Evolutionary conservation across 768 basidiomycete genomes (phyloP).

Genomic region (Nidularia pulvinata): DNA sequence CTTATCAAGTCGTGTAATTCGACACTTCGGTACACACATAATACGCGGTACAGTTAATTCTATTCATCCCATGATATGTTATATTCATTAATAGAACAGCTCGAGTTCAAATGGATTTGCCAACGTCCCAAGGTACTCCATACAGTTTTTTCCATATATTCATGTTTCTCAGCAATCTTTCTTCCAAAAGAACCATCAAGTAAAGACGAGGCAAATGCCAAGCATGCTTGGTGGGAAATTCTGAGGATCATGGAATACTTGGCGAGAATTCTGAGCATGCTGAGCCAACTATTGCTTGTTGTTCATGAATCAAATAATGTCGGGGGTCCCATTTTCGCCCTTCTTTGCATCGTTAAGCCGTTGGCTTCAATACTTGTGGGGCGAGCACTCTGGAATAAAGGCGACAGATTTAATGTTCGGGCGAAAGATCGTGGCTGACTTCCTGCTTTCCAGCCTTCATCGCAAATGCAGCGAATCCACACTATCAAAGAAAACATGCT

Average conservation of each 20-base stretch:
- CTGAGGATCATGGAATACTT: conserved; percentile 15
- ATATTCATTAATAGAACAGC: conserved; percentile 1
- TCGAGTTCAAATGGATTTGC: conserved; percentile 16
- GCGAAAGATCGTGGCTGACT: background rate
- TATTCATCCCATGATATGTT: background rate
- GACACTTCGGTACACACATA: conserved; percentile 20
- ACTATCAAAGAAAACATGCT: conserved; percentile 25
- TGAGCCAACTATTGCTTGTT: conserved; percentile 27
- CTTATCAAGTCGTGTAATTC: conserved; percentile 13
- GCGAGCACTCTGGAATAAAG: conserved; percentile 22
- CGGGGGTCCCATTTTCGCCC: conserved; percentile 30
- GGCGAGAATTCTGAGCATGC: conserved; percentile 11
- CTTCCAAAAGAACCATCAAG: too few species aligned
- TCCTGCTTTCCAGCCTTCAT: conserved; percentile 17
- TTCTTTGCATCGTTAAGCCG: conserved; percentile 30
- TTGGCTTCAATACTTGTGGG: conserved; percentile 12
- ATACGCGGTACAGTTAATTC: conserved; percentile 17
- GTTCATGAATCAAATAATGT: conserved; percentile 20
- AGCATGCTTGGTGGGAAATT: conserved; percentile 21
- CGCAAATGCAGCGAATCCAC: conserved; percentile 22
- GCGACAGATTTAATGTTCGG: conserved; percentile 8
- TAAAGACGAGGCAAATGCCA: conserved; percentile 11
- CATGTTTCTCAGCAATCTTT: too few species aligned
- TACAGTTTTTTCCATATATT: background rate
- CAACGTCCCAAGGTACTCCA: conserved; percentile 15